A percentile compares a stretch with the other conserved stretches of the same genome.
Evolutionary conservation across 108 stramenopile species (phyloP).

Genomic region (Nitzschia sp.): DNA sequence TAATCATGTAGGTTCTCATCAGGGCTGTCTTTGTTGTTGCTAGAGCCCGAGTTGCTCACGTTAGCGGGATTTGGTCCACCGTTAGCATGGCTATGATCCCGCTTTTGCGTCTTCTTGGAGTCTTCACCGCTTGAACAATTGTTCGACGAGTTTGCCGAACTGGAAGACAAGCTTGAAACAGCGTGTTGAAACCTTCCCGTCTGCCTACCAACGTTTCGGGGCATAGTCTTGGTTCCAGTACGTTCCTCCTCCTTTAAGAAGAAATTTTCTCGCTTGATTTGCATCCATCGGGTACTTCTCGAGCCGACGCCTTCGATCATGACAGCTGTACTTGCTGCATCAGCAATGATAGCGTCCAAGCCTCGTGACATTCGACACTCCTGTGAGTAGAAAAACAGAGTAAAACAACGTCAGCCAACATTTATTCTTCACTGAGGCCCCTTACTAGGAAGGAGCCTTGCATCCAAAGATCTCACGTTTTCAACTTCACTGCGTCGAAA

Average conservation of each 20-base stretch:
- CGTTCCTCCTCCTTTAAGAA: constrained; percentile 35
- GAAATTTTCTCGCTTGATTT: constrained; percentile 80
- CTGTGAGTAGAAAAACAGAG: constrained; percentile 22
- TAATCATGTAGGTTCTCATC: constrained; percentile 69
- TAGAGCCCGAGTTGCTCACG: constrained; percentile 67
- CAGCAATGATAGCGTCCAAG: constrained; percentile 73
- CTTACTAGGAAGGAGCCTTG: constrained; percentile 21
- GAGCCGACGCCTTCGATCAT: constrained; percentile 87
- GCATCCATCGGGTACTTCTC: constrained; percentile 73
- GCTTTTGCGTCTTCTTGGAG: constrained; percentile 27
- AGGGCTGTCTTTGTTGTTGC: constrained; percentile 46
- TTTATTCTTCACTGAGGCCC: no score
- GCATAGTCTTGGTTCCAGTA: constrained; percentile 51
- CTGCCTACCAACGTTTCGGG: constrained; percentile 53
- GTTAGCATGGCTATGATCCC: constrained; percentile 11
- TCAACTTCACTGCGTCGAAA: constrained; percentile 81
- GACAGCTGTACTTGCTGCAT: constrained; percentile 81
- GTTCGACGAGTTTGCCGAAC: constrained; percentile 65
- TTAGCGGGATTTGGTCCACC: constrained; percentile 29
- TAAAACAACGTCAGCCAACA: neutral
- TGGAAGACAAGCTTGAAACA: constrained; percentile 74
- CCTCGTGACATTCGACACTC: constrained; percentile 84
- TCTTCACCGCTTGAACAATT: constrained; percentile 55
- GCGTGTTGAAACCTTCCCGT: constrained; percentile 65
- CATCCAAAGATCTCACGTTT: constrained; percentile 47